Conservation (phyloP, 371 early-diverging fungal species). For the Phascolomyces articulosus region DNA sequence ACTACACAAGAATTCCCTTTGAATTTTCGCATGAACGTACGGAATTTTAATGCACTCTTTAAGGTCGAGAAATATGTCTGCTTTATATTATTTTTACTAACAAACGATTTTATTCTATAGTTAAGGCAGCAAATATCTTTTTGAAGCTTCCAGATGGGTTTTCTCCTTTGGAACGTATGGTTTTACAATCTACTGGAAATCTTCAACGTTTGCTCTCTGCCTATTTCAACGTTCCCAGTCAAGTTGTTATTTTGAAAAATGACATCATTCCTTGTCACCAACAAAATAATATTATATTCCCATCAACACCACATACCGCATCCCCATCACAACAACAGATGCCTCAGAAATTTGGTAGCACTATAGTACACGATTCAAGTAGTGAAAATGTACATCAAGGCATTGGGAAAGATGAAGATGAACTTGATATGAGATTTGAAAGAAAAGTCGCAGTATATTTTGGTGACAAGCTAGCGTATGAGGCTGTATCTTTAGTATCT, state of each 20-base stretch:
- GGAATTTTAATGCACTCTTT: too few species aligned
- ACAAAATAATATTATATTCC: neutral
- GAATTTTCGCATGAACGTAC: conserved; percentile 47
- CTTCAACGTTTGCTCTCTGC: conserved; percentile 47
- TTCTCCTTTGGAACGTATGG: conserved; percentile 45
- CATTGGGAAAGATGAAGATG: neutral
- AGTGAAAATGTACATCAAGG: neutral
- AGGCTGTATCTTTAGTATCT: conserved; percentile 43
- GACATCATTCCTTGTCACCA: conserved; percentile 12
- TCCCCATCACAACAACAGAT: neutral
- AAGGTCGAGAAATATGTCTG: too few species aligned
- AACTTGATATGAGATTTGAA: conserved; percentile 28
- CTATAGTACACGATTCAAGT: too few species aligned
- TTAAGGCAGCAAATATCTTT: conserved; percentile 42
- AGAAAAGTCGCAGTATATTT: conserved; percentile 45
- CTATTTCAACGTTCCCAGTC: conserved; percentile 48
- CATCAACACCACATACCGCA: too few species aligned
- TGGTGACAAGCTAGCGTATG: conserved; percentile 36
- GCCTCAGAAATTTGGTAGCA: too few species aligned
- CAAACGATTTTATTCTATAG: conserved; percentile 15
- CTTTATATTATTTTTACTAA: neutral
- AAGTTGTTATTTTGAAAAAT: conserved; percentile 44
- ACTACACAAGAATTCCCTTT: conserved; percentile 38
- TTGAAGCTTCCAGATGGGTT: conserved; percentile 41
- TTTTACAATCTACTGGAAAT: conserved; percentile 47